Percentiles rank a stretch among this genome's conserved stretches.
These are phyloP conservation scores for Schizochytrium sp. DNA, from an alignment of 108 stramenopile genomes.

Conservation along the genomic window DNA sequence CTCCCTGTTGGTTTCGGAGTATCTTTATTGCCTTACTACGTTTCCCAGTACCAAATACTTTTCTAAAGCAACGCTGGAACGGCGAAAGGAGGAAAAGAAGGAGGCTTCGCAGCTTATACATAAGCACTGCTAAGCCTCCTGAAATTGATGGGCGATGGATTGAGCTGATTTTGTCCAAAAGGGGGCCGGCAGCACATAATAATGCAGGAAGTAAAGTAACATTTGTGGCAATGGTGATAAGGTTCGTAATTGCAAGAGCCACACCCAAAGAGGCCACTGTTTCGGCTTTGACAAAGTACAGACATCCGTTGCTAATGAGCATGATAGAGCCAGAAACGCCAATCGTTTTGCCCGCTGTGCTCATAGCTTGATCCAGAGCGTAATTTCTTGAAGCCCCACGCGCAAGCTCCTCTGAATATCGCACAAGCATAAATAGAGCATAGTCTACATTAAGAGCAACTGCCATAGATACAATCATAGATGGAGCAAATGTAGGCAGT, in stretches of 20 bases:
- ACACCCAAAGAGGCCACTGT: constrained; percentile 55
- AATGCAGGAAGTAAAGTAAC: constrained; percentile 24
- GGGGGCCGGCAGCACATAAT: neutral
- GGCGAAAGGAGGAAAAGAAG: neutral
- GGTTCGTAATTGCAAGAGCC: constrained; percentile 42
- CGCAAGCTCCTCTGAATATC: constrained; percentile 37
- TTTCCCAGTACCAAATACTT: constrained; percentile 21
- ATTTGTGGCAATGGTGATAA: constrained; percentile 59
- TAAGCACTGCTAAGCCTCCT: neutral
- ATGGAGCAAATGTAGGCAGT: constrained; percentile 42
- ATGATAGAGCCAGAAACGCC: constrained; percentile 53
- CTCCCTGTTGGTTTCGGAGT: neutral
- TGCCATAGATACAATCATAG: constrained; percentile 55
- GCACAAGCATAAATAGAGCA: constrained; percentile 46
- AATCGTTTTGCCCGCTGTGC: constrained; percentile 47
- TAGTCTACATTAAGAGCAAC: constrained; percentile 54
- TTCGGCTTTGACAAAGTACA: constrained; percentile 56
- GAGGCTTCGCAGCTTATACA: neutral
- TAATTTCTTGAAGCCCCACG: constrained; percentile 29
- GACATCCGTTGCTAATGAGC: constrained; percentile 59
- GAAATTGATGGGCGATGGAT: neutral
- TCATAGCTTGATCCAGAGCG: constrained; percentile 50
- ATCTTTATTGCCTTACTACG: constrained; percentile 28
- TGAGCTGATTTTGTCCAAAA: neutral
- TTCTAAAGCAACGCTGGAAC: neutral